Conservation (phyloP, 1,139 yeast species). For the Suhomyces bokatorum region DNA sequence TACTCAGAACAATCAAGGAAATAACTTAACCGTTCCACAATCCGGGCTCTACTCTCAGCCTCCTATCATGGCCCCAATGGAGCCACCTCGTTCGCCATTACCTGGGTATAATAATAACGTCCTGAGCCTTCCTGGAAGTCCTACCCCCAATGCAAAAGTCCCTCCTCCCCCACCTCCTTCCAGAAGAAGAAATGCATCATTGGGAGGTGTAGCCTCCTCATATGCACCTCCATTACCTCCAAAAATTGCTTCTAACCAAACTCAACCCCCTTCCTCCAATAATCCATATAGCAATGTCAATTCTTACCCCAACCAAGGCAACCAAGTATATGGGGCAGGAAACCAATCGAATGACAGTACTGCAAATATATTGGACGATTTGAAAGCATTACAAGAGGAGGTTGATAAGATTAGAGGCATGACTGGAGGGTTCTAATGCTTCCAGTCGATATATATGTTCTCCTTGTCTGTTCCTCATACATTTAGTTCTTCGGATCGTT, state of each 20-base stretch:
- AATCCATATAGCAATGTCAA: constrained; percentile 11
- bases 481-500: constrained; percentile 1
- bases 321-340: constrained; percentile 9
- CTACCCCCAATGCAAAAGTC: constrained; percentile 6
- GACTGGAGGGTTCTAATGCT: constrained; percentile 49
- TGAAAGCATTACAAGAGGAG: constrained; percentile 63
- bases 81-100: constrained; percentile 21
- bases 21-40: constrained; percentile 5
- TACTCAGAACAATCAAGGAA: constrained; percentile 2
- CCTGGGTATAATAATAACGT: not conserved
- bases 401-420: constrained; percentile 54
- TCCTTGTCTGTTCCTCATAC: not conserved
- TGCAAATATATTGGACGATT: constrained; percentile 56
- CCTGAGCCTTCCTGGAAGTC: constrained; percentile 3
- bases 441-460: not conserved
- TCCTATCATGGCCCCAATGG: constrained; percentile 20
- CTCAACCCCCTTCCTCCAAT: constrained; percentile 6
- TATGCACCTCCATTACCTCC: constrained; percentile 38
- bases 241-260: constrained; percentile 19
- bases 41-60: constrained; percentile 3
- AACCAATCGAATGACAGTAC: constrained; percentile 36
- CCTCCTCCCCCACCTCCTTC: constrained; percentile 47
- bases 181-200: constrained; percentile 32
- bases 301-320: not conserved
- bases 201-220: constrained; percentile 1